Percentiles rank a stretch among this genome's conserved stretches.
phyloP scores from a whole-genome alignment of 2,329 filamentous ascomycete genomes.

The Pseudogymnoascus sp. region DNA sequence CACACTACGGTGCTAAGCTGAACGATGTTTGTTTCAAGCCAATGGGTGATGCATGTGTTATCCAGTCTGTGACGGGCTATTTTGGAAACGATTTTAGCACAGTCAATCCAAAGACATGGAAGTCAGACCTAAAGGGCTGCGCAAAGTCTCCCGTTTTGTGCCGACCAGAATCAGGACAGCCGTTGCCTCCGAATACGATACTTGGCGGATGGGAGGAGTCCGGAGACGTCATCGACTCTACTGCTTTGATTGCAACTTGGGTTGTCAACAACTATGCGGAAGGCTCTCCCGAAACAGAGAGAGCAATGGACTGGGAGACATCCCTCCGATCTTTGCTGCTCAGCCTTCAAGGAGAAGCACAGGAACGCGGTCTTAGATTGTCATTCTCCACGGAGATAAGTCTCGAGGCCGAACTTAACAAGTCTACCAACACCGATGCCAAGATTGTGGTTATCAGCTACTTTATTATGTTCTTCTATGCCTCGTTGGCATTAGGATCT shows the following conservation, averaged over 20 bases:
- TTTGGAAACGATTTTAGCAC: constrained; percentile 62
- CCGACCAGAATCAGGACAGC: constrained; percentile 82
- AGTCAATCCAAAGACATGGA: constrained; percentile 64
- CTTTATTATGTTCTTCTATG: constrained; percentile 97
- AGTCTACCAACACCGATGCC: constrained; percentile 95
- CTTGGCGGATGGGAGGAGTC: constrained; percentile 70
- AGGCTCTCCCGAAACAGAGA: constrained; percentile 61
- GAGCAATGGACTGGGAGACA: constrained; percentile 84
- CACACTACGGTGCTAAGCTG: constrained; percentile 61
- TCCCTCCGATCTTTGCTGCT: constrained; percentile 68
- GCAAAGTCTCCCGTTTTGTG: constrained; percentile 76
- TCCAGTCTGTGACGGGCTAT: constrained; percentile 89
- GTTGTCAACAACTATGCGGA: constrained; percentile 83
- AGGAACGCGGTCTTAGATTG: constrained; percentile 69
- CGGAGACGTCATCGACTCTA: constrained; percentile 62
- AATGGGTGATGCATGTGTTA: constrained; percentile 78
- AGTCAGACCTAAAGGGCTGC: constrained; percentile 64
- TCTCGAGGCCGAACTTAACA: constrained; percentile 91
- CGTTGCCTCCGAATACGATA: constrained; percentile 77
- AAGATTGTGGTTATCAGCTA: constrained; percentile 97
- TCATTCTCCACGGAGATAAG: constrained; percentile 96
- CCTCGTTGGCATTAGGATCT: constrained; percentile 84
- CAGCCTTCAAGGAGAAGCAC: constrained; percentile 74
- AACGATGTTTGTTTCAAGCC: constrained; percentile 93
- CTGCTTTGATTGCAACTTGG: constrained; percentile 86